phyloP scores from a whole-genome alignment of 768 basidiomycete species.

The Hygrocybe coccinea region DNA sequence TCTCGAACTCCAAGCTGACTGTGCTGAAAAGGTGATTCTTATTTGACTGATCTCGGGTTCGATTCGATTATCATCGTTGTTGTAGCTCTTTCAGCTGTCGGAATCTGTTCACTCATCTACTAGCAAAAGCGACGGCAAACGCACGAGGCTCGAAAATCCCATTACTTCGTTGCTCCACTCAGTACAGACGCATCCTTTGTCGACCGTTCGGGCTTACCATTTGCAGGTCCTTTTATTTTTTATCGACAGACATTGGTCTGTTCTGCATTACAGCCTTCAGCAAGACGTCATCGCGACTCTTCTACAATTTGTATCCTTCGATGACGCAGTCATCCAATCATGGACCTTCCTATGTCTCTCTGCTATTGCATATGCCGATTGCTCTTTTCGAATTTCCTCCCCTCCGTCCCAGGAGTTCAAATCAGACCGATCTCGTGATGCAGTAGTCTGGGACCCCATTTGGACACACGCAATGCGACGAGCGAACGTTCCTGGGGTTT shows the following conservation, averaged over 20 bases:
- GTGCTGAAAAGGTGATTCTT: slow-evolving; percentile 52
- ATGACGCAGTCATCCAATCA: slow-evolving; percentile 64
- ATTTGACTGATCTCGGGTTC: background rate
- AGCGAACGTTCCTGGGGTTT: slow-evolving; percentile 59
- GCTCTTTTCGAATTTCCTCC: slow-evolving; percentile 13
- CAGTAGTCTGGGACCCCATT: slow-evolving; percentile 66
- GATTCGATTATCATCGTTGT: slow-evolving; percentile 3
- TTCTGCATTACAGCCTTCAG: slow-evolving; percentile 56
- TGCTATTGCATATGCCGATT: slow-evolving; percentile 56
- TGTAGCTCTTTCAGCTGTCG: slow-evolving; percentile 58
- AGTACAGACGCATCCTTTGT: slow-evolving; percentile 34
- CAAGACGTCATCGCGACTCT: slow-evolving; percentile 52
- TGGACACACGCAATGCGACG: slow-evolving; percentile 84
- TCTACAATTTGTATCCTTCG: slow-evolving; percentile 55
- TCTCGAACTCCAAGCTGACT: slow-evolving; percentile 77
- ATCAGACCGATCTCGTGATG: slow-evolving; percentile 15
- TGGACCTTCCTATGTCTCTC: slow-evolving; percentile 84
- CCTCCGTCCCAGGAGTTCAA: background rate
- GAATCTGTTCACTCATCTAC: slow-evolving; percentile 46
- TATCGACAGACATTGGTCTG: slow-evolving; percentile 69
- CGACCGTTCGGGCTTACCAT: slow-evolving; percentile 40
- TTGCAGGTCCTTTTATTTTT: slow-evolving; percentile 83
- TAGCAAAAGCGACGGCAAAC: slow-evolving; percentile 41
- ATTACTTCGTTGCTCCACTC: slow-evolving; percentile 50
- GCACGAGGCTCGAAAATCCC: slow-evolving; percentile 54